These are phyloP conservation scores for Fusarium sp. DNA, from an alignment of 2,329 filamentous ascomycete species.

Conservation along the genomic window DNA sequence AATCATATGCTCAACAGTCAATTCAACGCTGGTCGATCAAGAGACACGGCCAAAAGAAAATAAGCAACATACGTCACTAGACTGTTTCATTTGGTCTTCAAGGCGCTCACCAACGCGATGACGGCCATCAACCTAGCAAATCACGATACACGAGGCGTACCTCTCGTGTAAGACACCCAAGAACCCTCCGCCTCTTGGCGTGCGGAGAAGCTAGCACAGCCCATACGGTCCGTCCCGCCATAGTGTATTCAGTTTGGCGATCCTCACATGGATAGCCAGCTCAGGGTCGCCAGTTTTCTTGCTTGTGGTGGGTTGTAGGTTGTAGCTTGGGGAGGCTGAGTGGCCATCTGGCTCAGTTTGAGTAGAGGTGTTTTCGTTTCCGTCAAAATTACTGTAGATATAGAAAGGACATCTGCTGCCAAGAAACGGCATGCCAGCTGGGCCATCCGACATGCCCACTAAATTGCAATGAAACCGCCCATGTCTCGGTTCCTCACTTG, in stretches of 20 bases:
- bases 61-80: background rate
- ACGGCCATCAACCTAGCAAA: background rate
- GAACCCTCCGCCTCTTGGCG: background rate
- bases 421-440: background rate
- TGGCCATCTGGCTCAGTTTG: background rate
- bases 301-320: background rate
- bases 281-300: background rate
- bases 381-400: background rate
- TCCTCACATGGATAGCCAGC: background rate
- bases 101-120: background rate
- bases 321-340: background rate
- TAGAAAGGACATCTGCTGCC: no score
- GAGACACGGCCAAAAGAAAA: background rate
- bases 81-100: background rate
- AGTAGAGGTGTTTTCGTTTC: background rate
- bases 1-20: background rate
- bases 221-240: background rate
- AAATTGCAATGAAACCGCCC: background rate
- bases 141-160: background rate
- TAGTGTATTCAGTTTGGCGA: background rate
- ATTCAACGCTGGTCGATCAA: background rate
- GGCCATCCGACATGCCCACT: background rate
- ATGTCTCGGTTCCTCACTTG: background rate
- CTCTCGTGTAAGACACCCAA: background rate
- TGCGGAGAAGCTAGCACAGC: background rate